Evolutionary conservation across 176 grass and related monocot genomes (phyloP).

Genomic region (Juncus effusus): DNA sequence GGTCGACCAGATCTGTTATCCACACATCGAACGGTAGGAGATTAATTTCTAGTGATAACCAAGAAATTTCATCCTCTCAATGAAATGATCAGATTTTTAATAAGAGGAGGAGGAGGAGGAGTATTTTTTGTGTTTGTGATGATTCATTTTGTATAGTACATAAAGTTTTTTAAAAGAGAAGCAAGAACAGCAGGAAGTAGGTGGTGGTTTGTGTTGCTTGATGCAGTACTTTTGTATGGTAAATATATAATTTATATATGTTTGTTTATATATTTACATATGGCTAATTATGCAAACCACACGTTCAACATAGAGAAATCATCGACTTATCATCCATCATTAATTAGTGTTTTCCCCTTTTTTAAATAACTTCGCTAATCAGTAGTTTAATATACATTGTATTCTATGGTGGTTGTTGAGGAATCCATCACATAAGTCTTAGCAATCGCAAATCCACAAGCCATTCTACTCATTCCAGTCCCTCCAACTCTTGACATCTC

Average conservation of each 20-base stretch:
- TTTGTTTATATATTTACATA: too few relatives aligned
- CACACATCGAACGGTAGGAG: constrained; percentile 1
- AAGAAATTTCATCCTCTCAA: constrained; percentile 6
- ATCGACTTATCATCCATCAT: too few relatives aligned
- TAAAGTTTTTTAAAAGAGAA: background rate
- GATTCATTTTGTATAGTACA: constrained; percentile 19
- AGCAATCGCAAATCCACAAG: constrained; percentile 47
- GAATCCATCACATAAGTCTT: constrained; percentile 36
- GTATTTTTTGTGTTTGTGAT: background rate
- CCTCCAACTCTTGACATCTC: constrained; percentile 67
- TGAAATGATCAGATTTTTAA: background rate
- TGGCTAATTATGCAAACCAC: too few relatives aligned
- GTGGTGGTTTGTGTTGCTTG: too few relatives aligned
- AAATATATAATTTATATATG: too few relatives aligned
- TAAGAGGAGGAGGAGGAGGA: background rate
- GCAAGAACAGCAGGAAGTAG: too few relatives aligned
- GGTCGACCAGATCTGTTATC: background rate
- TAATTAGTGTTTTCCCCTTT: too few relatives aligned
- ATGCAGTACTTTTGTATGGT: too few relatives aligned
- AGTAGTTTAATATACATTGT: constrained; percentile 50
- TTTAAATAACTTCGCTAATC: background rate
- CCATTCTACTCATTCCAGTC: constrained; percentile 55
- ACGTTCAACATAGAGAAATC: too few relatives aligned
- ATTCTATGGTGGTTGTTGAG: constrained; percentile 51
- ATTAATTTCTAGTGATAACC: constrained; percentile 8